Base-by-base conservation (phyloP, 2,329 filamentous ascomycete species). In the Aspergillus amoenus region DNA sequence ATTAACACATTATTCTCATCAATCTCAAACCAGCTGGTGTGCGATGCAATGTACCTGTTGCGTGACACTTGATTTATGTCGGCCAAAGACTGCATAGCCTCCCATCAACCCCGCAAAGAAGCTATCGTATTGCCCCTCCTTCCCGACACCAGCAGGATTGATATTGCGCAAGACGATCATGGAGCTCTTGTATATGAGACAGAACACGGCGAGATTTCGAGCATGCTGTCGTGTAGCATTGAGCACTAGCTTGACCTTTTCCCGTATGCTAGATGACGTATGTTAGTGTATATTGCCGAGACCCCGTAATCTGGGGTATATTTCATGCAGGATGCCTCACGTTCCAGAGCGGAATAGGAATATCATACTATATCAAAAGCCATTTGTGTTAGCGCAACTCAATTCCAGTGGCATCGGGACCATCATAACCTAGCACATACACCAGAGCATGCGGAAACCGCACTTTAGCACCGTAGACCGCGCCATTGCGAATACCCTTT, bases 371-470 rank as follows among this genome's bases (percentile, higher is more conserved):
- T 3, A 13, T n/a, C 5, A 30, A 12, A 27, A 9, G 34, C 4
- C 17, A 17, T 37, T 64, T 51, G 62, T 56, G 59, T 69, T 59
- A 68, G 64, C 52, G 24, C 42, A 17, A 17, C 27, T 1, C 6
- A 4, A 22, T 18, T 24, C 13, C 53, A 43, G 45, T 37, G 42
- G 24, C 11, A n/a, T 3, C 34, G 5, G 15, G 18, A 32, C 8
- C 27, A 18, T 17, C 18, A 47, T 18, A 18, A 64, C 3, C 9
- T 30, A 30, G 27, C 11, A 30, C 79, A 62, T 81, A 87, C 83
- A 99, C 94, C 66, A 99, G 84, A 60, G 94, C 94, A 79, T 99
- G 94, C 63, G 94, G 94, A 79, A 99, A 97, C 63, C 94, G 93
- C 76, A 99, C 91, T 84, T 97, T 97, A 68, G 90, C 87, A 60